phyloP scores from a whole-genome alignment of 768 basidiomycete genomes.

The Boletus rex-veris region DNA sequence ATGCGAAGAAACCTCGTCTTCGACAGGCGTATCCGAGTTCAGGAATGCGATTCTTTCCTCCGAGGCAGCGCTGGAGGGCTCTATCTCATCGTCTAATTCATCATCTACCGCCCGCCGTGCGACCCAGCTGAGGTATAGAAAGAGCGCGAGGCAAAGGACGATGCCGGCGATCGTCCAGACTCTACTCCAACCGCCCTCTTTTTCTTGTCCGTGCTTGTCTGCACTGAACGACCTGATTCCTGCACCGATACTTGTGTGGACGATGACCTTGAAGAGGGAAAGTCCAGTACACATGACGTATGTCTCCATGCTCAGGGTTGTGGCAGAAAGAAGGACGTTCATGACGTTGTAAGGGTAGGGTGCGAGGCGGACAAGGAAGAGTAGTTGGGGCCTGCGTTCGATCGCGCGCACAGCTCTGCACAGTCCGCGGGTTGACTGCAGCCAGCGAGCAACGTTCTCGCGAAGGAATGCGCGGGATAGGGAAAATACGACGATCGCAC shows the following conservation, averaged over 20 bases:
- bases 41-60: conserved; percentile 59
- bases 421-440: conserved; percentile 66
- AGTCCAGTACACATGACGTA: conserved; percentile 79
- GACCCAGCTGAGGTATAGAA: conserved; percentile 77
- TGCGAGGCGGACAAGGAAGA: conserved; percentile 90
- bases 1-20: conserved; percentile 21
- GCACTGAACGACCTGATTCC: conserved; percentile 74
- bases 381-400: conserved; percentile 80
- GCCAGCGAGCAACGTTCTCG: conserved; percentile 66
- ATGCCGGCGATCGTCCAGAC: conserved; percentile 71
- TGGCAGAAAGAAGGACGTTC: conserved; percentile 89
- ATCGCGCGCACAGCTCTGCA: conserved; percentile 83
- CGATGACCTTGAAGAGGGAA: conserved; percentile 84
- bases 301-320: conserved; percentile 72
- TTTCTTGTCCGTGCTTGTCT: conserved; percentile 45
- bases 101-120: conserved; percentile 68
- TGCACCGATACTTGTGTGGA: conserved; percentile 86
- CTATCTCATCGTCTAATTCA: conserved; percentile 45
- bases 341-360: conserved; percentile 93
- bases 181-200: conserved; percentile 46
- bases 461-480: conserved; percentile 74
- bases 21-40: conserved; percentile 25
- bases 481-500: conserved; percentile 80
- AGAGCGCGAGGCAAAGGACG: conserved; percentile 65
- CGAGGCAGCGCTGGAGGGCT: conserved; percentile 24